A percentile compares a stretch with the other conserved stretches of the same genome.
Conservation (phyloP, 345 rosid species). For the Luvunga scandens region DNA sequence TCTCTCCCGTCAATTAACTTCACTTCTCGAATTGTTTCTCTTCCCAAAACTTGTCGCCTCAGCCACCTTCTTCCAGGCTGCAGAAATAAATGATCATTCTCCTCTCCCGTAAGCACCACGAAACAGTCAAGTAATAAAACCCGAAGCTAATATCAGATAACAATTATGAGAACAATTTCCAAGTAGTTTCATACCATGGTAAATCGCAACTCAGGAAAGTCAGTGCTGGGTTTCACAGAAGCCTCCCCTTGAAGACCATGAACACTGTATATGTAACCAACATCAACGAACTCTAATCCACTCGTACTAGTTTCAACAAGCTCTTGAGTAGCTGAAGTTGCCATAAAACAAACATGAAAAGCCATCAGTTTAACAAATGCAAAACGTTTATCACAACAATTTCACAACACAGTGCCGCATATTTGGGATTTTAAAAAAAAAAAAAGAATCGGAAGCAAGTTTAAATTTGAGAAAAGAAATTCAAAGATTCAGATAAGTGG, state of each 20-base stretch:
- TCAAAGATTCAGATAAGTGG: background rate
- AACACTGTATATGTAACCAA: constrained; percentile 70
- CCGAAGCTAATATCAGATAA: background rate
- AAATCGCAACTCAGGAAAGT: constrained; percentile 81
- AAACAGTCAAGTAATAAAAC: background rate
- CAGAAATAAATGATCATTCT: background rate
- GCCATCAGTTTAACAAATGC: background rate
- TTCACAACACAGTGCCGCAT: background rate
- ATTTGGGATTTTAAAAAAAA: too few relatives aligned
- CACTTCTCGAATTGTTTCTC: constrained; percentile 65
- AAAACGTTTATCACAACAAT: background rate
- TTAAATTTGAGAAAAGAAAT: background rate
- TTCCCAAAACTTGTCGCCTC: constrained; percentile 59
- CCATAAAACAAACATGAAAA: constrained; percentile 5
- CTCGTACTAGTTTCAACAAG: constrained; percentile 37
- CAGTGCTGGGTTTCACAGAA: constrained; percentile 73
- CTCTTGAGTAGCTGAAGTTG: constrained; percentile 46
- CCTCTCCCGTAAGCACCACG: background rate
- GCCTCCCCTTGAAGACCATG: constrained; percentile 87
- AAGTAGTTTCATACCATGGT: constrained; percentile 40
- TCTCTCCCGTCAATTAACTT: constrained; percentile 78
- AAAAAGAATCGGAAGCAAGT: background rate
- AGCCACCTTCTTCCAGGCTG: constrained; percentile 96
- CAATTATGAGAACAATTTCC: background rate
- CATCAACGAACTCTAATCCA: constrained; percentile 54